These are phyloP conservation scores for Solanum infundibuliforme DNA, from an alignment of 257 asterid species.

Conservation along the genomic window DNA sequence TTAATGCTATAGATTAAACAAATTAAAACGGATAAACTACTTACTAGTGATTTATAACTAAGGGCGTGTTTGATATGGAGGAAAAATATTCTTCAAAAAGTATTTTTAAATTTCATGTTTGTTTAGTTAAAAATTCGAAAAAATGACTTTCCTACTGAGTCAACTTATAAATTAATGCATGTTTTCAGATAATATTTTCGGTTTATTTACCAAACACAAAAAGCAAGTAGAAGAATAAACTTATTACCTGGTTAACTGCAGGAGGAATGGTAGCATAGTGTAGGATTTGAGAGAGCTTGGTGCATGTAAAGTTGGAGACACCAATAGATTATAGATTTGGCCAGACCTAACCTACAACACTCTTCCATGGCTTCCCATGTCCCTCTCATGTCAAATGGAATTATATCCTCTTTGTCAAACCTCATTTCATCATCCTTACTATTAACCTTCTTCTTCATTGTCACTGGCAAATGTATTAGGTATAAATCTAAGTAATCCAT, in stretches of 20 bases:
- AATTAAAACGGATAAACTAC: too few relatives aligned
- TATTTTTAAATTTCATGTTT: too few relatives aligned
- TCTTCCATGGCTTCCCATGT: slow-evolving; percentile 59
- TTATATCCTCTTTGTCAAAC: background rate
- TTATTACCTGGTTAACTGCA: slow-evolving; percentile 39
- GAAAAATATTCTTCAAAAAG: too few relatives aligned
- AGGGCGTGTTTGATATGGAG: too few relatives aligned
- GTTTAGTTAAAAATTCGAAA: too few relatives aligned
- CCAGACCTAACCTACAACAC: slow-evolving; percentile 30
- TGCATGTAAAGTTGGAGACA: slow-evolving; percentile 44
- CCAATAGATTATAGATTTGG: slow-evolving; percentile 32
- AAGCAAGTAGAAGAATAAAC: too few relatives aligned
- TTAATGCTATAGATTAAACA: too few relatives aligned
- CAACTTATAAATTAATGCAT: too few relatives aligned
- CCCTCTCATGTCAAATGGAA: background rate
- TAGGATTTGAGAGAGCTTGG: slow-evolving; percentile 26
- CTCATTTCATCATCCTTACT: background rate
- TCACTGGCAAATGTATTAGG: background rate
- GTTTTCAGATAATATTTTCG: too few relatives aligned
- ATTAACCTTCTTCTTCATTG: background rate
- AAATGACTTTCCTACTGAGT: too few relatives aligned
- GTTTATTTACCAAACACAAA: too few relatives aligned
- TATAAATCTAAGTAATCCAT: background rate
- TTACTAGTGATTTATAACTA: too few relatives aligned
- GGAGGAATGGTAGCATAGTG: slow-evolving; percentile 30